Evolutionary conservation across 208 protist genomes (phyloP).

Genomic region (Trypanosomatidae sp.): DNA sequence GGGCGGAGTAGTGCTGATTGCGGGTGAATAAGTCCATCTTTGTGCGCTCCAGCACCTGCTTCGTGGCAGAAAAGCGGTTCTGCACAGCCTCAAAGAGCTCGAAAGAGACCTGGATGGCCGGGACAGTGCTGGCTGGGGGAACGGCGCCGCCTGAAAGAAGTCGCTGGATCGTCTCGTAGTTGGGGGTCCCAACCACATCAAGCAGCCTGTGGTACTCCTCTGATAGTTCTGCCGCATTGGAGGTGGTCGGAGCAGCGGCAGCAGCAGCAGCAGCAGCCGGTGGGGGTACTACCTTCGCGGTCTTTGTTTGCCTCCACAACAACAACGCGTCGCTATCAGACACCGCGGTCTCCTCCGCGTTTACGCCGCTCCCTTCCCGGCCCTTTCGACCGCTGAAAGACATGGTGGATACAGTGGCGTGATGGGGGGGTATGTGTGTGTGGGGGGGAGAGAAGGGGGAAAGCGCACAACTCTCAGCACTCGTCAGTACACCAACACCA

Average conservation of each 20-base stretch:
- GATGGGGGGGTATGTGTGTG: too few species aligned
- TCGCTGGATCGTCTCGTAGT: conserved; percentile 64
- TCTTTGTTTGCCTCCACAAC: neutral
- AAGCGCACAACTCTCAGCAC: too few species aligned
- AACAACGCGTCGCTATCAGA: neutral
- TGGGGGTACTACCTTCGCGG: neutral
- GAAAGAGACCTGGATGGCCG: conserved; percentile 76
- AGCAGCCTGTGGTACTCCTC: conserved; percentile 73
- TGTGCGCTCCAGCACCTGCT: conserved; percentile 69
- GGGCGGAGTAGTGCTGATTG: conserved; percentile 64
- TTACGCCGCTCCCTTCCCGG: neutral
- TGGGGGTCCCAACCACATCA: conserved; percentile 57
- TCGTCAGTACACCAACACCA: neutral
- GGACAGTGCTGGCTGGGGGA: conserved; percentile 55
- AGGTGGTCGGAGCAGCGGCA: conserved; percentile 2
- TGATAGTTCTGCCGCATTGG: conserved; percentile 8
- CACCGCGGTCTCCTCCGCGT: neutral
- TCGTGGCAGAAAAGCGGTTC: conserved; percentile 72
- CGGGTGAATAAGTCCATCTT: conserved; percentile 61
- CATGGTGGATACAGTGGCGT: neutral
- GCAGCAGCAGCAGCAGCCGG: neutral
- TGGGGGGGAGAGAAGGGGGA: too few species aligned
- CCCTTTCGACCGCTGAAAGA: neutral
- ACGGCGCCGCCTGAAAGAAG: conserved; percentile 50
- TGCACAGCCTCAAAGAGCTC: conserved; percentile 88